Percentiles rank a stretch among this genome's conserved stretches.
Evolutionary conservation across 768 basidiomycete genomes (phyloP).

Genomic region (Russula lepida): DNA sequence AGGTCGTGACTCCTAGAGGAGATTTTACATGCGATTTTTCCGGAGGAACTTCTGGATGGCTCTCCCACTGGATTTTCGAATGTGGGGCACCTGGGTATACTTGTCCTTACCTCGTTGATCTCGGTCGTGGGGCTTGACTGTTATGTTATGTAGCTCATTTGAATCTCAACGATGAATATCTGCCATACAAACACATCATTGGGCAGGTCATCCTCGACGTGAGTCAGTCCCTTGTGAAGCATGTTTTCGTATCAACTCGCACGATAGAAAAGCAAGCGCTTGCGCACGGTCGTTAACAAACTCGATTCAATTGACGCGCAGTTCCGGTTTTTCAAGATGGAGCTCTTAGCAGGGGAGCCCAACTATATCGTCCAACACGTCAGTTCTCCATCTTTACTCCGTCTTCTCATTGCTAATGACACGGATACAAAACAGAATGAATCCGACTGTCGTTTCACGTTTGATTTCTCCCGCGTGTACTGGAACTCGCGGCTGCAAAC

Average conservation of each 20-base stretch:
- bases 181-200: slow-evolving; percentile 86
- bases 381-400: slow-evolving; percentile 24
- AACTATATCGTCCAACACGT: slow-evolving; percentile 86
- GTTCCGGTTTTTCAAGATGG: slow-evolving; percentile 96
- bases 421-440: slow-evolving; percentile 49
- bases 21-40: slow-evolving; percentile 73
- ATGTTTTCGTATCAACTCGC: not conserved
- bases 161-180: slow-evolving; percentile 83
- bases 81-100: slow-evolving; percentile 81
- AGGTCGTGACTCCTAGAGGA: slow-evolving; percentile 50
- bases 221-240: slow-evolving; percentile 25
- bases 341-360: slow-evolving; percentile 84
- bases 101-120: slow-evolving; percentile 22
- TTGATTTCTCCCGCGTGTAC: slow-evolving; percentile 93
- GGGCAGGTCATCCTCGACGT: slow-evolving; percentile 91
- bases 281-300: slow-evolving; percentile 94
- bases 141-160: slow-evolving; percentile 60
- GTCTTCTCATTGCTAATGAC: not conserved
- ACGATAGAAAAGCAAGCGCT: slow-evolving; percentile 70
- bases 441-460: slow-evolving; percentile 77
- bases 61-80: slow-evolving; percentile 83
- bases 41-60: slow-evolving; percentile 65
- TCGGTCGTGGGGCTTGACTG: not conserved
- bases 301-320: slow-evolving; percentile 73
- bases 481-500: slow-evolving; percentile 95